Evolutionary conservation across 148 eudicot species (phyloP).

Genomic region (Nyssa sinensis): DNA sequence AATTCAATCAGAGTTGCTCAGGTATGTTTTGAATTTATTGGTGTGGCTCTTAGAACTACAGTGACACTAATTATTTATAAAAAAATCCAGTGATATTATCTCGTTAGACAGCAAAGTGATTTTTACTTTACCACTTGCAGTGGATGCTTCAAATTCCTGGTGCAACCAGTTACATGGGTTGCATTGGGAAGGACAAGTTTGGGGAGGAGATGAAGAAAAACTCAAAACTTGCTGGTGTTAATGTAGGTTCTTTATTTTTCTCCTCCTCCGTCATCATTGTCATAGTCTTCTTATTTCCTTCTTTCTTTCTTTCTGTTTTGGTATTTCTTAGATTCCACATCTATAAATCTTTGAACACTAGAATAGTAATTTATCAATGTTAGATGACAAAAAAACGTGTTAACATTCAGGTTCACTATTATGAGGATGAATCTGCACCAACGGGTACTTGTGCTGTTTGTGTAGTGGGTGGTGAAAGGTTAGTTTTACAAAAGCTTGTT

Average conservation of each 20-base stretch:
- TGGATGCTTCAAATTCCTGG: constrained; percentile 97
- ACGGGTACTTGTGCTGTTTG: constrained; percentile 98
- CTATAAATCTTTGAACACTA: background rate
- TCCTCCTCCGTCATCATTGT: too few relatives aligned
- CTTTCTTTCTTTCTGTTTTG: too few relatives aligned
- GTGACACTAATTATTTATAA: too few relatives aligned
- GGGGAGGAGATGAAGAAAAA: constrained; percentile 93
- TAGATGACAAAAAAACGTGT: background rate
- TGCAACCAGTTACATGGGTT: constrained; percentile 86
- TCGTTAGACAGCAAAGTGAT: background rate
- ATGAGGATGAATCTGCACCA: constrained; percentile 79
- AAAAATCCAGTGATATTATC: background rate
- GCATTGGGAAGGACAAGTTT: constrained; percentile 95
- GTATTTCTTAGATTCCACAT: constrained; percentile 5
- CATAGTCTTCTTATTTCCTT: background rate
- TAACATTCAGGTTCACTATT: constrained; percentile 70
- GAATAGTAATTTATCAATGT: background rate
- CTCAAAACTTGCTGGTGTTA: constrained; percentile 73
- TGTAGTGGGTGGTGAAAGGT: constrained; percentile 94
- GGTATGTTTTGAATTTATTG: constrained; percentile 34
- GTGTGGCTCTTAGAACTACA: background rate
- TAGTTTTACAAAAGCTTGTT: constrained; percentile 19
- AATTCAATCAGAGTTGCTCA: constrained; percentile 94
- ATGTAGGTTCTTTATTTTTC: constrained; percentile 39
- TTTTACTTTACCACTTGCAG: constrained; percentile 38